Evolutionary conservation across 2,329 filamentous ascomycete species (phyloP).

Genomic region (Aspergillus brasiliensis): DNA sequence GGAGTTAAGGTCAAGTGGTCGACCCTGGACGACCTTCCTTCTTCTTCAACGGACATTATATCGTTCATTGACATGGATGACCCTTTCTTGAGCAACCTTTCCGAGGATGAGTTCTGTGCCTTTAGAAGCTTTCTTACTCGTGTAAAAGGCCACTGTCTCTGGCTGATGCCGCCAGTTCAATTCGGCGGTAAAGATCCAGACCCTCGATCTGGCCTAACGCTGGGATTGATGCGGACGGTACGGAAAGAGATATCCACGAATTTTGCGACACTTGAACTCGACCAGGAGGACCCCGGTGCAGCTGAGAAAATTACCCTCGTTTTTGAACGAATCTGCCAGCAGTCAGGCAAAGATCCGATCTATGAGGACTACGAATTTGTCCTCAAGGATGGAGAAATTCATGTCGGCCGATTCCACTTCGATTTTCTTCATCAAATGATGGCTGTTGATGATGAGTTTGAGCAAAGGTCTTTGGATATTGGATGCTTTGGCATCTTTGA

Average conservation of each 20-base stretch:
- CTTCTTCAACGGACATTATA: constrained; percentile 5
- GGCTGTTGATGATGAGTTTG: neutral
- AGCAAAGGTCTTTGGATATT: neutral
- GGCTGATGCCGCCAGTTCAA: constrained; percentile 15
- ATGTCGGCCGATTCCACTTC: constrained; percentile 13
- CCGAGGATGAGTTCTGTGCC: neutral
- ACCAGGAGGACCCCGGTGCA: too few relatives aligned
- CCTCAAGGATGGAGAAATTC: constrained; percentile 10
- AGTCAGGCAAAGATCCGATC: neutral
- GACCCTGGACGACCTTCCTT: neutral
- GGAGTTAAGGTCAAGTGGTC: constrained; percentile 3
- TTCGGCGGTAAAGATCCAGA: neutral
- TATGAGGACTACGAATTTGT: constrained; percentile 16
- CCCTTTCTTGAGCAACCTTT: constrained; percentile 14
- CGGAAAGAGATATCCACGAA: too few relatives aligned
- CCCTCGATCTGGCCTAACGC: too few relatives aligned
- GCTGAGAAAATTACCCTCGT: neutral
- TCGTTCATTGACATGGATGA: constrained; percentile 17
- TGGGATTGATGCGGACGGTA: too few relatives aligned
- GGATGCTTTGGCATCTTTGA: neutral
- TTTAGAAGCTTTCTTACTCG: neutral
- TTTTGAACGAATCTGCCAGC: neutral
- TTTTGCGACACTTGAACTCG: too few relatives aligned
- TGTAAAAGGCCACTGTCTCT: neutral
- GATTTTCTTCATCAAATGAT: neutral